Evolutionary conservation across 495 filamentous ascomycete genomes (phyloP).

Genomic region (Pyrenula massariospora): DNA sequence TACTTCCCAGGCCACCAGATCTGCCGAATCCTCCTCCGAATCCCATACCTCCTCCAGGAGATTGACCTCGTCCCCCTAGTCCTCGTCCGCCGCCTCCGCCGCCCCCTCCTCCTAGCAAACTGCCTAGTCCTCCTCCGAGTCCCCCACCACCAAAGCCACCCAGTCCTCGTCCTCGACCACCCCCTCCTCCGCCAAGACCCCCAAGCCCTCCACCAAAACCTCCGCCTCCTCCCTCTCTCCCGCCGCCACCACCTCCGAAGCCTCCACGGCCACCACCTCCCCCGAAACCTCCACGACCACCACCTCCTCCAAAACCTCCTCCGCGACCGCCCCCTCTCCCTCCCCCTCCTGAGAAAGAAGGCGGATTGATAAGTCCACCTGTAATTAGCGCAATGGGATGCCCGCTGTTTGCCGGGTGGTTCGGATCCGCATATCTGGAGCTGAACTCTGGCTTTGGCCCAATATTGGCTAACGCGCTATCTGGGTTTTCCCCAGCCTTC

Average conservation of each 20-base stretch:
- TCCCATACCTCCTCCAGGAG: too few relatives aligned
- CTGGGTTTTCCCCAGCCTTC: constrained; percentile 16
- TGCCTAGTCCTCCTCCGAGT: neutral
- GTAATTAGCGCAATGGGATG: constrained; percentile 25
- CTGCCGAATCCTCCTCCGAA: too few relatives aligned
- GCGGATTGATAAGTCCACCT: constrained; percentile 23
- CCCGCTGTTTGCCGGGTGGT: constrained; percentile 32
- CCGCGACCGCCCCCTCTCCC: constrained; percentile 1
- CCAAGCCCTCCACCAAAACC: neutral
- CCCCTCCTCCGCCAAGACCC: neutral
- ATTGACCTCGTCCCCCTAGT: neutral
- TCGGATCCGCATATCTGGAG: constrained; percentile 42
- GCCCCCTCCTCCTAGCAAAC: neutral
- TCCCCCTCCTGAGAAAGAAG: constrained; percentile 3
- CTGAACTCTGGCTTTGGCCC: constrained; percentile 21
- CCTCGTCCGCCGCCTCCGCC: neutral
- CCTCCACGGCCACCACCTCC: neutral
- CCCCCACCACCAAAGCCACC: neutral
- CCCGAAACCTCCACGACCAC: neutral
- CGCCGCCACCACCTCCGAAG: neutral
- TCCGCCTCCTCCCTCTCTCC: neutral
- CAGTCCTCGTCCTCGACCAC: neutral
- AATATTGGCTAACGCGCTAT: constrained; percentile 11
- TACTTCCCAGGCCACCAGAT: too few relatives aligned
- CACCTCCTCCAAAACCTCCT: neutral